Evolutionary conservation across 1,284 basidiomycete species (phyloP).

Genomic region (Garcileccinum viscosum): DNA sequence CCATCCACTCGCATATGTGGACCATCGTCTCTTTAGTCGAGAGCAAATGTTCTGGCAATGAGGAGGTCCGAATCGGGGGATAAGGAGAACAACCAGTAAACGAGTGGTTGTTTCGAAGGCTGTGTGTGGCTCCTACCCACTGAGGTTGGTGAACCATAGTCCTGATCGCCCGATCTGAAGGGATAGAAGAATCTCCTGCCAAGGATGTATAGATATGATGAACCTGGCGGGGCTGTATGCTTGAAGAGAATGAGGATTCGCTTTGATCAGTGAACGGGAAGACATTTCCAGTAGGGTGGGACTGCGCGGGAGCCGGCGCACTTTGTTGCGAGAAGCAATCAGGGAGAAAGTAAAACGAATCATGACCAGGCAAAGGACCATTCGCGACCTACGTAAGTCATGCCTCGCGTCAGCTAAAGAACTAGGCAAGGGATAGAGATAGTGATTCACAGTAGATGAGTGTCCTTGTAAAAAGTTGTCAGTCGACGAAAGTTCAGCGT

Average conservation of each 20-base stretch:
- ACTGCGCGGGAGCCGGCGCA: neutral
- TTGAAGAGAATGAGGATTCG: neutral
- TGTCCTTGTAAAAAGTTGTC: fast-evolving
- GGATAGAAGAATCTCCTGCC: no score
- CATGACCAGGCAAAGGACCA: neutral
- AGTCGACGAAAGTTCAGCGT: no score
- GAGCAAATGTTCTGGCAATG: conserved; percentile 1
- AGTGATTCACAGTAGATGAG: conserved; percentile 4
- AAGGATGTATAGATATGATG: neutral
- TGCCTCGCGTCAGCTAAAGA: conserved; percentile 6
- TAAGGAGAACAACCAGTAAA: neutral
- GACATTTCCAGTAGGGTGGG: neutral
- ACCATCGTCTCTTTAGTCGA: neutral
- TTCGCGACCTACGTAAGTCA: neutral
- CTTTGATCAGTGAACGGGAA: neutral
- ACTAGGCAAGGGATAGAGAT: neutral
- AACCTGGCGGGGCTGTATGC: neutral
- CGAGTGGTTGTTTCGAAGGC: neutral
- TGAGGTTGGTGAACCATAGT: neutral
- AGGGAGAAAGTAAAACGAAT: neutral
- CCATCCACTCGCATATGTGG: conserved; percentile 18
- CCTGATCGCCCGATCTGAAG: neutral
- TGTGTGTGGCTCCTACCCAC: neutral
- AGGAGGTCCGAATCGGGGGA: neutral
- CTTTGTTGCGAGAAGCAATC: fast-evolving